Evolutionary conservation across 108 stramenopile genomes (phyloP).

Genomic region (Fragilaria crotonensis): DNA sequence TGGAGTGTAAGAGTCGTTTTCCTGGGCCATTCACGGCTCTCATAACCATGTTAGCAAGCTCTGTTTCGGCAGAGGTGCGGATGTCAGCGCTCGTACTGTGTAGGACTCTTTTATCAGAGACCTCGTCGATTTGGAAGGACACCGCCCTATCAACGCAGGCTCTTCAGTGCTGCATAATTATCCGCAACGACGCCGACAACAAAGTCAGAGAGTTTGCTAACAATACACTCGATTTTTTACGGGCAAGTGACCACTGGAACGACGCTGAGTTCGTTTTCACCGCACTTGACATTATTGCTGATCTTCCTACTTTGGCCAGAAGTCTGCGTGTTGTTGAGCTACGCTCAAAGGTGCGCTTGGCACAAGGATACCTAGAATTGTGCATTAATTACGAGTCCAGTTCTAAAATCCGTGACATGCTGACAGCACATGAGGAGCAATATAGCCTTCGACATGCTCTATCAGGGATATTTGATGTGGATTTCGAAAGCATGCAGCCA

Average conservation of each 20-base stretch:
- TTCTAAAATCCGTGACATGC: background rate
- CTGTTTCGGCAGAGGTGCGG: conserved; percentile 17
- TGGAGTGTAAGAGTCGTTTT: conserved; percentile 31
- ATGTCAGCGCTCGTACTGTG: conserved; percentile 21
- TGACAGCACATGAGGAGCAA: background rate
- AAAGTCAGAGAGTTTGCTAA: background rate
- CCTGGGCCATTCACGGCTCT: conserved; percentile 30
- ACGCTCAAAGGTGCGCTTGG: conserved; percentile 20
- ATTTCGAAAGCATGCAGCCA: conserved; percentile 3
- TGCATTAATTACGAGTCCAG: background rate
- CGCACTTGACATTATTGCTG: conserved; percentile 28
- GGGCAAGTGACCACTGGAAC: background rate
- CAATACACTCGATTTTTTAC: background rate
- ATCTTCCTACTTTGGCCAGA: conserved; percentile 20
- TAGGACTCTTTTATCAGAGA: conserved; percentile 17
- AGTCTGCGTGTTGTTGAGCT: conserved; percentile 31
- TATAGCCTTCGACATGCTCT: conserved; percentile 3
- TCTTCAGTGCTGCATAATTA: conserved; percentile 29
- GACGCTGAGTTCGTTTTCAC: conserved; percentile 10
- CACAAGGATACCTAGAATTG: conserved; percentile 27
- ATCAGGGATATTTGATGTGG: conserved; percentile 4
- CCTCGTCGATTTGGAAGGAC: conserved; percentile 24
- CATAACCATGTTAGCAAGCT: conserved; percentile 11
- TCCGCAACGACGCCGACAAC: conserved; percentile 11
- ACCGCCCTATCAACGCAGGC: conserved; percentile 6